Evolutionary conservation across 345 rosid species (phyloP).

Genomic region (Lepidium africanum): DNA sequence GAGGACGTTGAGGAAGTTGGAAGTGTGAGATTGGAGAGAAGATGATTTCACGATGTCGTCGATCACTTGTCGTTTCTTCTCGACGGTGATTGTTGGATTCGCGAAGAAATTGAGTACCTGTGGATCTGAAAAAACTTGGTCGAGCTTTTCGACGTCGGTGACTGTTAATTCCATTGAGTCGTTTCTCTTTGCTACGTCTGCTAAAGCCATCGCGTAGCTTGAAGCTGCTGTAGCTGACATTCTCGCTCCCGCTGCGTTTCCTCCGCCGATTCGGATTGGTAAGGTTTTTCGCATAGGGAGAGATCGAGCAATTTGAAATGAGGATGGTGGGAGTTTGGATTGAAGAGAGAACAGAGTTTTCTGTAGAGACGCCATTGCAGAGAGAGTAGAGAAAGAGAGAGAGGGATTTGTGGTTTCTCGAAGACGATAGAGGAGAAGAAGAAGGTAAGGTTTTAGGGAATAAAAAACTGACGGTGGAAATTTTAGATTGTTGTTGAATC

Average conservation of each 20-base stretch:
- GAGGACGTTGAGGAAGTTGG: conserved; percentile 64
- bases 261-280: conserved; percentile 27
- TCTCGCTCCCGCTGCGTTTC: conserved; percentile 36
- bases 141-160: conserved; percentile 71
- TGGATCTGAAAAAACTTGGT: conserved; percentile 54
- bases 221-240: conserved; percentile 54
- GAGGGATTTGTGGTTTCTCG: conserved; percentile 20
- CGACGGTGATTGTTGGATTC: conserved; percentile 44
- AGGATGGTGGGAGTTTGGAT: conserved; percentile 40
- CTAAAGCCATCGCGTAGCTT: conserved; percentile 76
- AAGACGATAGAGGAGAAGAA: conserved; percentile 16
- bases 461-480: background rate
- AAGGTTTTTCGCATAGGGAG: conserved; percentile 33
- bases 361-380: conserved; percentile 64
- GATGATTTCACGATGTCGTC: conserved; percentile 50
- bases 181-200: conserved; percentile 63
- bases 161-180: conserved; percentile 54
- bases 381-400: background rate
- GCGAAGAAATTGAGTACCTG: conserved; percentile 43
- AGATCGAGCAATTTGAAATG: conserved; percentile 30
- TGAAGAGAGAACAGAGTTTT: conserved; percentile 45
- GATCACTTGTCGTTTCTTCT: conserved; percentile 47
- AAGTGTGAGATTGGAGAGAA: conserved; percentile 46
- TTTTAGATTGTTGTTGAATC: background rate
- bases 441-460: conserved; percentile 21